Evolutionary conservation across 768 basidiomycete species (phyloP), one percentile per base, ranked within the genome.

Genomic region (Russula virescens): DNA sequence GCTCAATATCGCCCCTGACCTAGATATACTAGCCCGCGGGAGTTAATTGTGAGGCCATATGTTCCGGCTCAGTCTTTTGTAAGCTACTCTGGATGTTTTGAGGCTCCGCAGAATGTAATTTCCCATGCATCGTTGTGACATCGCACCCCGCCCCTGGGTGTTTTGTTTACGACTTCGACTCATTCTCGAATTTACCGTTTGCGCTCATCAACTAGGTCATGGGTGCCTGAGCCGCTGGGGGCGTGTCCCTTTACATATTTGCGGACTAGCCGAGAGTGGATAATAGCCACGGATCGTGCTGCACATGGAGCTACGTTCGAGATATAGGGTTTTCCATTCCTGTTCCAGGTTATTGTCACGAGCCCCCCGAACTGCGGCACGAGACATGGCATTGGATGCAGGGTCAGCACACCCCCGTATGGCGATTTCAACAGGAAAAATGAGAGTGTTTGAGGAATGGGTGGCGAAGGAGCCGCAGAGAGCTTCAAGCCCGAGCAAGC

Each of bases 311-410:
- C 50, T 25, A 19, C 50, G 13, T 52, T 25, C 21, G 49, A 10
- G 47, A 23, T 23, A 18, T 6, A 28, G 31, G 31, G 10, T 14
- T 46, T 38, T 51, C 62, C 45, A 58, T 58, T 34, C 47, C 43
- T 52, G 35, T 52, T 28, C 43, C 21, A 42, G 28, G 16, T 35
- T 46, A 62, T 62, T 62, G 61, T 62, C 34, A 40, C 34, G 42
- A 45, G 48, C 9, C 55, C 28, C 9, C 5, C 18, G n/a, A 4
- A 16, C 42, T 43, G 38, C 2, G 16, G 42, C 55, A 50, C 38
- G 31, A 45, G 55, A 57, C 48, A n/a, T 19, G 11, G 16, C 25
- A 50, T 28, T 34, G 42, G 43, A 26, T 34, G 28, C 18, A 25
- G 48, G 35, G 35, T 38, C 38, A 38, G 19, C 42, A 43, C 40